Evolutionary conservation across 306 rosid genomes (phyloP).

Genomic region (Citrullus mucosospermus): DNA sequence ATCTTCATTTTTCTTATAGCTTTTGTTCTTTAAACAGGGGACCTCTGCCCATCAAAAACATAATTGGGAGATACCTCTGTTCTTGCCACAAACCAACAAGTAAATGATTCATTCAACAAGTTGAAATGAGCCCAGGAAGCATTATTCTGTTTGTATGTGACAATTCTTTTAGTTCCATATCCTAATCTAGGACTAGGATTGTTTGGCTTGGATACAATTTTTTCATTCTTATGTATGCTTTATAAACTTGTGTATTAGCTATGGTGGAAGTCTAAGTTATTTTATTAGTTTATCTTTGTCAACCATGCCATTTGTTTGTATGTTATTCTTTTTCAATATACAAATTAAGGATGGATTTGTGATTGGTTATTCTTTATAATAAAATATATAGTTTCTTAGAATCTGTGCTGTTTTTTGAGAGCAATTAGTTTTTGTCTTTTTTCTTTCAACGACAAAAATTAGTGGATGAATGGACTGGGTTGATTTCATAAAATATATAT

Average conservation of each 20-base stretch:
- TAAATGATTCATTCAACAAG: background rate
- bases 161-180: background rate
- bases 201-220: background rate
- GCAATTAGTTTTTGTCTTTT: too few species aligned
- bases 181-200: background rate
- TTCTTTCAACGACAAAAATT: too few species aligned
- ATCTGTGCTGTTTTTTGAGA: background rate
- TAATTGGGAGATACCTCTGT: constrained; percentile 34
- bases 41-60: constrained; percentile 27
- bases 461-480: too few species aligned
- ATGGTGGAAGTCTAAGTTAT: background rate
- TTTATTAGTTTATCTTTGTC: background rate
- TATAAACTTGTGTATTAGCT: background rate
- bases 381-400: background rate
- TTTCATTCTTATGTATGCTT: background rate
- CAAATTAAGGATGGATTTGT: background rate
- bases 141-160: background rate
- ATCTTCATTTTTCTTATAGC: background rate
- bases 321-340: background rate
- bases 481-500: too few species aligned
- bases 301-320: background rate
- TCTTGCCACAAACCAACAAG: constrained; percentile 26
- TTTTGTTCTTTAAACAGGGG: constrained; percentile 25
- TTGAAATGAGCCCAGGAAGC: background rate
- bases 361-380: background rate